A percentile compares a stretch with the other conserved stretches of the same genome.
Conservation (phyloP, 306 rosid genomes). For the Quercus robur region DNA sequence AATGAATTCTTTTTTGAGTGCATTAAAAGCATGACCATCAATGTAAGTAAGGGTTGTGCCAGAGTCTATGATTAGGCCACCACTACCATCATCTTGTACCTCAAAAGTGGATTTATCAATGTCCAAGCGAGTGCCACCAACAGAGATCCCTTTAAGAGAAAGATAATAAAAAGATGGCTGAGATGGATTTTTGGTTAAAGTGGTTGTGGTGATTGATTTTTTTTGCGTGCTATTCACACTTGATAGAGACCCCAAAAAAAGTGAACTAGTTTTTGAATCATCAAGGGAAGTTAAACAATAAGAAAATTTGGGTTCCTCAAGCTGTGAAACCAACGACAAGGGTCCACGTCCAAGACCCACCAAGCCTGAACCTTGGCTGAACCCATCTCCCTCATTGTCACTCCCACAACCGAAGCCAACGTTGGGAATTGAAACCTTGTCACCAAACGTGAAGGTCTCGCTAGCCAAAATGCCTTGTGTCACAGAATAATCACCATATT, state of each 20-base stretch:
- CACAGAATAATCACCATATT: slow-evolving; percentile 73
- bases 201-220: slow-evolving; percentile 31
- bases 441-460: slow-evolving; percentile 72
- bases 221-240: slow-evolving; percentile 20
- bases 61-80: slow-evolving; percentile 82
- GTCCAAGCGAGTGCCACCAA: slow-evolving; percentile 48
- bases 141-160: slow-evolving; percentile 70
- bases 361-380: slow-evolving; percentile 68
- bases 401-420: slow-evolving; percentile 84
- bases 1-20: slow-evolving; percentile 47
- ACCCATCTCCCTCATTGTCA: slow-evolving; percentile 79
- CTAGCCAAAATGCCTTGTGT: slow-evolving; percentile 66
- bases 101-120: slow-evolving; percentile 47
- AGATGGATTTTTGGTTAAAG: slow-evolving; percentile 57
- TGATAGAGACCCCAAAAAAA: slow-evolving; percentile 62
- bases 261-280: slow-evolving; percentile 47
- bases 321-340: slow-evolving; percentile 74
- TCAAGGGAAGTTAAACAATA: slow-evolving; percentile 70
- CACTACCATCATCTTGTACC: slow-evolving; percentile 56
- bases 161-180: slow-evolving; percentile 80
- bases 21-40: slow-evolving; percentile 38
- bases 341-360: slow-evolving; percentile 89
- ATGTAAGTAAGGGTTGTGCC: slow-evolving; percentile 82
- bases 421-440: slow-evolving; percentile 21
- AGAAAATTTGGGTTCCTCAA: slow-evolving; percentile 63